Evolutionary conservation across 208 protist species (phyloP), one percentile per base, ranked within the genome.

Genomic region (Plasmodiophora brassicae): DNA sequence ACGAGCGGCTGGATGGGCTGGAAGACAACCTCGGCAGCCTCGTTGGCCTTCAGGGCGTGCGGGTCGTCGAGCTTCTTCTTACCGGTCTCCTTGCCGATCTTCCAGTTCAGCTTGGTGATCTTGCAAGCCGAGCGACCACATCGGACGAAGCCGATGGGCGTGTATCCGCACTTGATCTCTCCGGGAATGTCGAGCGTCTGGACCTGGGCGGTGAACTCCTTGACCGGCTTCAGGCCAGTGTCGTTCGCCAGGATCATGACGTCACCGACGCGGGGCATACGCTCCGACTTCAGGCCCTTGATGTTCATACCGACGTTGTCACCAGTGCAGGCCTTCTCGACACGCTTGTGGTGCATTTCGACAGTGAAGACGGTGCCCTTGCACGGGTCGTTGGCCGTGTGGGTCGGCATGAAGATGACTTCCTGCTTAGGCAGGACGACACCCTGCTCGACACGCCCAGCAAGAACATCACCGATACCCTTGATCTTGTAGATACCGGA

Each of bases 341-440:
- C 87, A 78, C 89, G 65, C 89, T 92, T 92, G 93, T 97, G 94
- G 93, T 96, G 94, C 94, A 95, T 95, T 92, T 97, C 95, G 78
- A 97, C 92, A 53, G 95, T 95, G 89, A 95, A 95, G 87, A 96
- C 93, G 85, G 91, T 92, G 65, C 84, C 88, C 1, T 60, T 90
- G 88, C 87, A 91, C 0, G 88, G 50, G 88, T 89, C 88, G 78
- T 84, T 89, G 44, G 91, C 44, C 46, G 91, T 89, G 90, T 90
- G 85, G 46, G 91, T 92, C 53, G 91, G 91, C 78, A 90, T 89
- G 91, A 92, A 93, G 88, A 89, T 86, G n/a, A 93, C 90, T 43
- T 91, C 86, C 57, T 88, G 41, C 45, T 86, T 86, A 84, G 90
- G 87, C 90, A 89, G 90, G 45, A 93, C 83, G 46, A 91, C 25